Conservation (phyloP, 192 early-diverging fungal species). For the Thamnidium elegans region DNA sequence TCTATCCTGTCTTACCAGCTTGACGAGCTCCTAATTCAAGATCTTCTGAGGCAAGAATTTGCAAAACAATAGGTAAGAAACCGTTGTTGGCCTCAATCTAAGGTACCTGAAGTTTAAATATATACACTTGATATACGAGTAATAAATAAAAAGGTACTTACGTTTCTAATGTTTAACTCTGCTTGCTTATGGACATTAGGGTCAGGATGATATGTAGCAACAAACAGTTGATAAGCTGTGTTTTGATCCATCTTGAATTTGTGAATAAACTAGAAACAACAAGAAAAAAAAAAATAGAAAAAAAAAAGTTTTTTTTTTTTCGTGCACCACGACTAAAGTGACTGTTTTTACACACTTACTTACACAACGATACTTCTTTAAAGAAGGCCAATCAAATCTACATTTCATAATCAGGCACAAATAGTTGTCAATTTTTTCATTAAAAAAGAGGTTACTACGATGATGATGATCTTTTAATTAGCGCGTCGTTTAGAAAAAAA, state of each 20-base stretch:
- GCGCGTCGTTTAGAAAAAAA: too few relatives aligned
- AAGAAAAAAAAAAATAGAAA: background rate
- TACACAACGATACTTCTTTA: too few relatives aligned
- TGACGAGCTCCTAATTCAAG: conserved; percentile 53
- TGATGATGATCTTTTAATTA: too few relatives aligned
- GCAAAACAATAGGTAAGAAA: conserved; percentile 50
- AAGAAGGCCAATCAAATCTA: too few relatives aligned
- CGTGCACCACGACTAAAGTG: too few relatives aligned
- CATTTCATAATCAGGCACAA: too few relatives aligned
- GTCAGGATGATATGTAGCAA: conserved; percentile 77
- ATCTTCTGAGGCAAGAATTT: conserved; percentile 56
- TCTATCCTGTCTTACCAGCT: conserved; percentile 41
- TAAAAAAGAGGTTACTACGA: too few relatives aligned
- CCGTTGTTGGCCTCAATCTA: conserved; percentile 47
- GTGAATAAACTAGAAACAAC: background rate
- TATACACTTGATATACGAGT: background rate
- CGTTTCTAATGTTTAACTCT: conserved; percentile 77
- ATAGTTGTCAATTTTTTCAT: too few relatives aligned
- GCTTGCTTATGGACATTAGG: conserved; percentile 77
- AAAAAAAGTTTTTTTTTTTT: background rate
- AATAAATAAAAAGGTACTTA: conserved; percentile 17
- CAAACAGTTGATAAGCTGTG: conserved; percentile 66
- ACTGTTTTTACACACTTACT: too few relatives aligned
- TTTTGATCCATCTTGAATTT: conserved; percentile 53
- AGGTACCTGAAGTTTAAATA: background rate